phyloP scores from a whole-genome alignment of 225 moss, liverwort and hornwort species.

The Marchantia polymorpha region DNA sequence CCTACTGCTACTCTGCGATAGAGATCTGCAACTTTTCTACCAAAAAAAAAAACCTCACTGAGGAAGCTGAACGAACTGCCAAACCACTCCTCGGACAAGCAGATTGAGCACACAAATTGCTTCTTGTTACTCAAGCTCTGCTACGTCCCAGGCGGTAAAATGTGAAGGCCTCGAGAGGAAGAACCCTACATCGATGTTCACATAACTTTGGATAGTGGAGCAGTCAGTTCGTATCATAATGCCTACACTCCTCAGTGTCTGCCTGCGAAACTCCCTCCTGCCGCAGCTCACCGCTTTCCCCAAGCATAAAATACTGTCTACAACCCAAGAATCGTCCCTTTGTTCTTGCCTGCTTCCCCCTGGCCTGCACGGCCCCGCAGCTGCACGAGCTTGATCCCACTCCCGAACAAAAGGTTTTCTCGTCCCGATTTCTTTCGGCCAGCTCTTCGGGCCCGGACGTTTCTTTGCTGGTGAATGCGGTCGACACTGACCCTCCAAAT shows the following conservation, averaged over 20 bases:
- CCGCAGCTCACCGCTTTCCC: too few relatives aligned
- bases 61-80: constrained; percentile 23
- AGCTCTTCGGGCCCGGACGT: too few relatives aligned
- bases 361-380: too few relatives aligned
- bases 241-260: constrained; percentile 53
- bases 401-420: too few relatives aligned
- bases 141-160: not conserved
- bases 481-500: too few relatives aligned
- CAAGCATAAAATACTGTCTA: too few relatives aligned
- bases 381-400: too few relatives aligned
- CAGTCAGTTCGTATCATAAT: constrained; percentile 7
- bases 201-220: not conserved
- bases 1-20: constrained; percentile 35
- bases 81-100: not conserved
- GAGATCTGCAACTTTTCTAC: constrained; percentile 34
- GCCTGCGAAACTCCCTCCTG: constrained; percentile 77
- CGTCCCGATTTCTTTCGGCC: too few relatives aligned
- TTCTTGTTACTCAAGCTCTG: not conserved
- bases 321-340: too few relatives aligned
- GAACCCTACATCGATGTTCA: not conserved
- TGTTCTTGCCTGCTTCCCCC: too few relatives aligned
- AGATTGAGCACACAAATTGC: not conserved
- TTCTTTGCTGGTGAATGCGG: too few relatives aligned
- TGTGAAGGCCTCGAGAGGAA: not conserved
- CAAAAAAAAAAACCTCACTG: constrained; percentile 27